These are phyloP conservation scores for Sinapis alba DNA, from an alignment of 441 rosid genomes.

Conservation along the genomic window DNA sequence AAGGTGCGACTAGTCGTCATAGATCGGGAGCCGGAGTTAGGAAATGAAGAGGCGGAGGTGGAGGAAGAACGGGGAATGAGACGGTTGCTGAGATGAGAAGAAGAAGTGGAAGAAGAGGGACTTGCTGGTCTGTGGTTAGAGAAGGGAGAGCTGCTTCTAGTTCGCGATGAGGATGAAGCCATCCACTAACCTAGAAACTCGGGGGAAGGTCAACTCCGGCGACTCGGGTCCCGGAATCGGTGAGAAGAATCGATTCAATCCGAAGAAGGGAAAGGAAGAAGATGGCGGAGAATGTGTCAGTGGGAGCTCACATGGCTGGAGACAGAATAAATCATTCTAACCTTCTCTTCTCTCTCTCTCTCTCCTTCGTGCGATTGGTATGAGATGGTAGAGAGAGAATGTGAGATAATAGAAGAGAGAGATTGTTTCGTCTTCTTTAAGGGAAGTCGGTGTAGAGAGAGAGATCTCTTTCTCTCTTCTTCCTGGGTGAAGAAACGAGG, in stretches of 20 bases:
- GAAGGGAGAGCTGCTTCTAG: slow-evolving; percentile 89
- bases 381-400: slow-evolving; percentile 5
- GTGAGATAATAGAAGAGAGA: slow-evolving; percentile 26
- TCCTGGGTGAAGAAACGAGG: slow-evolving; percentile 38
- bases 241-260: slow-evolving; percentile 8
- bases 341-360: slow-evolving; percentile 16
- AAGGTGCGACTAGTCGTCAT: slow-evolving; percentile 70
- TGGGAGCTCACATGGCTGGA: slow-evolving; percentile 77
- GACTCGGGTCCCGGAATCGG: slow-evolving; percentile 39
- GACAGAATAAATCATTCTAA: slow-evolving; percentile 44
- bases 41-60: slow-evolving; percentile 62
- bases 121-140: slow-evolving; percentile 68
- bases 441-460: too few species aligned
- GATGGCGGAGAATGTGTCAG: slow-evolving; percentile 69
- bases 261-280: neutral
- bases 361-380: neutral
- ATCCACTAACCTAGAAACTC: slow-evolving; percentile 40
- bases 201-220: slow-evolving; percentile 45
- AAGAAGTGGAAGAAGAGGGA: slow-evolving; percentile 72
- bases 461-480: neutral
- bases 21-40: slow-evolving; percentile 75
- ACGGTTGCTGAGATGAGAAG: slow-evolving; percentile 66
- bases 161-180: slow-evolving; percentile 90
- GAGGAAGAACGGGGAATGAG: slow-evolving; percentile 82
- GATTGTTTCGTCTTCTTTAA: slow-evolving; percentile 36